Evolutionary conservation across 305 asterid genomes (phyloP), one percentile per base, ranked within the genome.

Genomic region (Plantago coronopus): DNA sequence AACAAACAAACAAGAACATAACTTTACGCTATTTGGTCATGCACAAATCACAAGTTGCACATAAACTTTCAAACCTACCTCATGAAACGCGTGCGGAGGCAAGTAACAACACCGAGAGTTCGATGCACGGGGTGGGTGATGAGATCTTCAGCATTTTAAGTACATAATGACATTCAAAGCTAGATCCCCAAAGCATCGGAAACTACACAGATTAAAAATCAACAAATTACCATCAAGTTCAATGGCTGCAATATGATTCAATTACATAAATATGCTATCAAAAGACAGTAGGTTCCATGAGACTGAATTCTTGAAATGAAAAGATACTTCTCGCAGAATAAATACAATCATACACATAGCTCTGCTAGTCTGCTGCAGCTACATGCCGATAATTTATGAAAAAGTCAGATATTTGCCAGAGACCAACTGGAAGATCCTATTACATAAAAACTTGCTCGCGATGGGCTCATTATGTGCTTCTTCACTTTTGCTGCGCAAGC

Each of bases 271-370:
- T 54, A 49, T 61, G 54, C 67, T 45, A 62, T 34, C 56, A 61
- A 69, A 59, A 37, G 70, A 47, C 59, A 49, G n/a, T 65, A 44
- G 45, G 18, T 64, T 43, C 51, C 43, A 38, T 4, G 66, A 57
- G 16, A 47, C 56, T 63, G n/a, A 66, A 54, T 57, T 50, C 53
- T 22, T 25, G 63, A 43, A 62, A 61, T 37, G 42, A 56, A 54
- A 62, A 50, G 46, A 46, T 53, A 16, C 19, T 42, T 69, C 54
- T 57, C 69, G 49, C 45, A 38, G 64, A 57, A 72, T 47, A 76
- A 77, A 63, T 74, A 85, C 86, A 81, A 53, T 23, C 40, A 53
- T 53, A 53, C 40, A 53, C 58, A 53, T 16, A 53, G 40, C 58
- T 53, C 58, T 25, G 16, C 19, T 53, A 19, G 40, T 53, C 58